Evolutionary conservation across 257 asterid species (phyloP).

Genomic region (Eustoma russellianum): DNA sequence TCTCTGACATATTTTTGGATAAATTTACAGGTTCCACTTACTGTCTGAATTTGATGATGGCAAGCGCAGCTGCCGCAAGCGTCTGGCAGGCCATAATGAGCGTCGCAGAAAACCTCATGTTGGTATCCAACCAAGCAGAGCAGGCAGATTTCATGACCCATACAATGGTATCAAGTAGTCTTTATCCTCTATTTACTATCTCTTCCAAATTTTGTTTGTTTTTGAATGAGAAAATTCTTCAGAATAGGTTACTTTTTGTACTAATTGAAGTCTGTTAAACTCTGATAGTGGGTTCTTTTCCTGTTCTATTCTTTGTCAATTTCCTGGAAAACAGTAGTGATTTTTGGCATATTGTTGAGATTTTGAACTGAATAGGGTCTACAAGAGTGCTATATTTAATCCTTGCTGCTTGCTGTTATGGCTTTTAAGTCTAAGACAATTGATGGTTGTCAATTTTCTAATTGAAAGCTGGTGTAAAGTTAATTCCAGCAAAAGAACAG

Average conservation of each 20-base stretch:
- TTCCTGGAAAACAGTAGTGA: neutral
- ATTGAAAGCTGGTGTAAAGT: no score
- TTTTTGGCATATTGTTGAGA: neutral
- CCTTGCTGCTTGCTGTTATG: no score
- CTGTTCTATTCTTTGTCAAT: no score
- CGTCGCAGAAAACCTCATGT: constrained; percentile 34
- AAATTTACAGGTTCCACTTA: constrained; percentile 27
- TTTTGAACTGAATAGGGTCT: neutral
- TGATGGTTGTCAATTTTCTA: no score
- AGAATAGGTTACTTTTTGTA: no score
- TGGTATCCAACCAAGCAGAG: constrained; percentile 14
- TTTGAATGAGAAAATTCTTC: no score
- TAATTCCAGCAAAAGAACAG: no score
- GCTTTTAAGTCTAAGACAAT: no score
- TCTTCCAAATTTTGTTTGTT: neutral
- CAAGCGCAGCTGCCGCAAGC: constrained; percentile 41
- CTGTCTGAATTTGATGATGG: constrained; percentile 44
- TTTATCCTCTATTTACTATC: neutral
- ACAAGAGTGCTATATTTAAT: no score
- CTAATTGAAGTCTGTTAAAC: no score
- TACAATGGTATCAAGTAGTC: constrained; percentile 9
- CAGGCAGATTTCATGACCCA: constrained; percentile 14
- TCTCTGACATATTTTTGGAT: neutral
- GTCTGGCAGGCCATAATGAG: constrained; percentile 44
- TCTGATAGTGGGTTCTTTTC: no score